These are phyloP conservation scores for Ophiostoma piceae DNA, from an alignment of 2,329 filamentous ascomycete genomes.

Conservation along the genomic window DNA sequence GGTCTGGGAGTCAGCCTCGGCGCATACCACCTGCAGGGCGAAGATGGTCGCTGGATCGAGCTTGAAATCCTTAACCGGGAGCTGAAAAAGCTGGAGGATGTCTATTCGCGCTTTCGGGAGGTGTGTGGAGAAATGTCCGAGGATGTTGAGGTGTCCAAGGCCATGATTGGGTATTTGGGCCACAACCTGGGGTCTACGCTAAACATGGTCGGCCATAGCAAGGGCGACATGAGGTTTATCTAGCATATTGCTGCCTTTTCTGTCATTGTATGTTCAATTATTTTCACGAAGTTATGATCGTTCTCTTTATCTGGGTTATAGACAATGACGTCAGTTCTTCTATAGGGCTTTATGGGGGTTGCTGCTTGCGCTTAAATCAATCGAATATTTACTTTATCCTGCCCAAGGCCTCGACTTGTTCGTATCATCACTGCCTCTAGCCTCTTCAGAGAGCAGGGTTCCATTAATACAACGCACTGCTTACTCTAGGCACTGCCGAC, in stretches of 20 bases:
- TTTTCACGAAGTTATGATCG: neutral
- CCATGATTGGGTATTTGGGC: constrained; percentile 43
- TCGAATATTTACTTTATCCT: neutral
- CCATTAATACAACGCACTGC: neutral
- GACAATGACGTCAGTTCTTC: neutral
- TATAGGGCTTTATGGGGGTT: neutral
- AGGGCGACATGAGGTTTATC: constrained; percentile 33
- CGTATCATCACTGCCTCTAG: neutral
- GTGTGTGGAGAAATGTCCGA: constrained; percentile 39
- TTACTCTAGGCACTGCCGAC: neutral
- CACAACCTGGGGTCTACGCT: constrained; percentile 41
- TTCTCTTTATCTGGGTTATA: constrained; percentile 1
- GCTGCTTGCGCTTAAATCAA: neutral
- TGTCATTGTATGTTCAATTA: neutral
- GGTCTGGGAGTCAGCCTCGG: constrained; percentile 41
- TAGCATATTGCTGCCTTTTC: constrained; percentile 16
- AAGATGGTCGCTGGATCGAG: constrained; percentile 45
- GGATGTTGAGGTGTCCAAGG: constrained; percentile 41
- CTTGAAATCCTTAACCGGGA: constrained; percentile 46
- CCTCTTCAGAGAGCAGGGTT: neutral
- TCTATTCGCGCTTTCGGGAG: constrained; percentile 43
- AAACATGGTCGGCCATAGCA: constrained; percentile 39
- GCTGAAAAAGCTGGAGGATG: constrained; percentile 44
- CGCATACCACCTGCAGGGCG: constrained; percentile 42
- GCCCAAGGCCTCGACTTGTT: neutral